Conservation (phyloP, 2,329 filamentous ascomycete genomes). For the Claviceps paspali region DNA sequence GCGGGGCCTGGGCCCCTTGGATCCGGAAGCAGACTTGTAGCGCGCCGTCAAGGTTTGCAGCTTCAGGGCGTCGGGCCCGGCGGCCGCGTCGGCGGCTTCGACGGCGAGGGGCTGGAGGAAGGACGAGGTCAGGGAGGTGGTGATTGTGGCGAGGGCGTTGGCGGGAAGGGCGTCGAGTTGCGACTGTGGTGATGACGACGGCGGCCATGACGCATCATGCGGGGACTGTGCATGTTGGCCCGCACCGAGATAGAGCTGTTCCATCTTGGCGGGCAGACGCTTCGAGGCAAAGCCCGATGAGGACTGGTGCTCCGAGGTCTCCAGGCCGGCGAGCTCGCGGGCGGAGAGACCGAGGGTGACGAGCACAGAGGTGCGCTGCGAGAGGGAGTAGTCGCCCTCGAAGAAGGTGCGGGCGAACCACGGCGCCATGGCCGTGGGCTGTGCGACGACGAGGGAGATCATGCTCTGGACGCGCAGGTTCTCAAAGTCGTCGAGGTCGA, state of each 20-base stretch:
- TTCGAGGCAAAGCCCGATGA: conserved; percentile 62
- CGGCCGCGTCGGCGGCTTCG: conserved; percentile 61
- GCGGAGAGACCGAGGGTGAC: conserved; percentile 69
- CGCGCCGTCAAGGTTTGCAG: conserved; percentile 70
- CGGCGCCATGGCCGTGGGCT: conserved; percentile 62
- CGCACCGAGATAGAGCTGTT: conserved; percentile 47
- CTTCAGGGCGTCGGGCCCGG: conserved; percentile 74
- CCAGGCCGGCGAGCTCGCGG: conserved; percentile 70
- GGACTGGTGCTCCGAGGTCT: conserved; percentile 36
- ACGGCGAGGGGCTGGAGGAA: conserved; percentile 75
- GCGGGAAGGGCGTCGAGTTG: conserved; percentile 35
- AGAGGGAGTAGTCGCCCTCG: conserved; percentile 78
- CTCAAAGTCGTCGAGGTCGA: conserved; percentile 64
- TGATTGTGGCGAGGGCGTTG: conserved; percentile 52
- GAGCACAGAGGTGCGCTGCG: conserved; percentile 69
- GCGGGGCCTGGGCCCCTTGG: conserved; percentile 21
- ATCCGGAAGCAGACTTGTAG: conserved; percentile 17
- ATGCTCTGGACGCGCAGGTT: conserved; percentile 64
- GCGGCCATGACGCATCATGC: conserved; percentile 5
- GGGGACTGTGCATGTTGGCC: conserved; percentile 9
- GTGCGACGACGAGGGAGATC: conserved; percentile 63
- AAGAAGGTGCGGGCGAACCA: conserved; percentile 82
- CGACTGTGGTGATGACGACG: background rate
- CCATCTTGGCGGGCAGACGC: conserved; percentile 56
- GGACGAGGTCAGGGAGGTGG: conserved; percentile 48